phyloP scores from a whole-genome alignment of 805 yeast species.

The Pichia cephalocereana region DNA sequence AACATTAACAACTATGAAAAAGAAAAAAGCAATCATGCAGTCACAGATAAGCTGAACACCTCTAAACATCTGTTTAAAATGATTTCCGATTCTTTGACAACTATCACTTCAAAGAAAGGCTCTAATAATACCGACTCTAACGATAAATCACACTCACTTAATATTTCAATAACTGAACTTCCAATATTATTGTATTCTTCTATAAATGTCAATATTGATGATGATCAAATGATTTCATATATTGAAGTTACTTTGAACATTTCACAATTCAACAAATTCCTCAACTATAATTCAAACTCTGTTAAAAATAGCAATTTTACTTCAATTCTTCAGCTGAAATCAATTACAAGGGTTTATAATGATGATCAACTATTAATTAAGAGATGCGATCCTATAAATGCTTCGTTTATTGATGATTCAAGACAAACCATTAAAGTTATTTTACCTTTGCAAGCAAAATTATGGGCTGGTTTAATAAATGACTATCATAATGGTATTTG shows the following conservation, averaged over 20 bases:
- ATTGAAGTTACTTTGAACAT: slow-evolving; percentile 19
- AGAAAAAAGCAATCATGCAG: not conserved
- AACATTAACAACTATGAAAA: not conserved
- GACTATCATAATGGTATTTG: slow-evolving; percentile 25
- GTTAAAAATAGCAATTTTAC: slow-evolving; percentile 1
- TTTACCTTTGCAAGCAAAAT: slow-evolving; percentile 24
- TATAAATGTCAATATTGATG: slow-evolving; percentile 17
- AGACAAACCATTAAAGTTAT: slow-evolving; percentile 15
- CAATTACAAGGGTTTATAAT: slow-evolving; percentile 19
- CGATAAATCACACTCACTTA: not conserved
- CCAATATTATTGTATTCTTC: slow-evolving; percentile 9
- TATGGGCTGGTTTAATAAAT: slow-evolving; percentile 25
- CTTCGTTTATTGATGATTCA: slow-evolving; percentile 16
- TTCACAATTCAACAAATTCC: slow-evolving; percentile 9
- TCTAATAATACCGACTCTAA: not conserved
- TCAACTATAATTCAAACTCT: not conserved
- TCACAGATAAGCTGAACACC: not conserved
- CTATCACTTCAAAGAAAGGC: not conserved
- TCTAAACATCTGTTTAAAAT: not conserved
- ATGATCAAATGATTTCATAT: slow-evolving; percentile 22
- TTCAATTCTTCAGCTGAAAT: slow-evolving; percentile 21
- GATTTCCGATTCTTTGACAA: not conserved
- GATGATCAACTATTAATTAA: slow-evolving; percentile 14
- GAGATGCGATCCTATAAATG: slow-evolving; percentile 25
- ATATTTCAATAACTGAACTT: not conserved